Evolutionary conservation across 805 yeast genomes (phyloP).

Genomic region (Ogataea parapolymorpha): DNA sequence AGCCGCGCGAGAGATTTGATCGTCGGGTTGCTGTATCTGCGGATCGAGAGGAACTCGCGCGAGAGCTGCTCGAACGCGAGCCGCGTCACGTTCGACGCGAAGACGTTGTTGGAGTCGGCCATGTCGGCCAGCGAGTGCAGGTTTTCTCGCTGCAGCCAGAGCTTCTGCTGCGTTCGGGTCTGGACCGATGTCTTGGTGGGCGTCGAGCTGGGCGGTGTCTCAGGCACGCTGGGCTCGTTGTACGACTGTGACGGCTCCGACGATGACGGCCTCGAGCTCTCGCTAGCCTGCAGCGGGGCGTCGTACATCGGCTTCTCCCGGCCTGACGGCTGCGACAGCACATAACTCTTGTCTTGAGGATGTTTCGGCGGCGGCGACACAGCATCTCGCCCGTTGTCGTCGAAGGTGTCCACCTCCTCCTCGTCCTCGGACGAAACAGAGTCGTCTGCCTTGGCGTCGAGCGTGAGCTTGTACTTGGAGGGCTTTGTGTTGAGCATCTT

Average conservation of each 20-base stretch:
- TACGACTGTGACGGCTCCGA: background rate
- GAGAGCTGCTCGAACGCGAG: constrained; percentile 78
- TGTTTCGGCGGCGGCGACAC: background rate
- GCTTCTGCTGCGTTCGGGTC: constrained; percentile 76
- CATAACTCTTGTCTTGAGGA: constrained; percentile 16
- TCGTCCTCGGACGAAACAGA: constrained; percentile 29
- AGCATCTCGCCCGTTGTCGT: constrained; percentile 30
- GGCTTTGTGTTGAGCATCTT: constrained; percentile 21
- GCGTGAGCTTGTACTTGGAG: constrained; percentile 19
- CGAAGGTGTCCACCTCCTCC: constrained; percentile 42
- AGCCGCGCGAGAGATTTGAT: constrained; percentile 58
- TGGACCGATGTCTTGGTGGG: constrained; percentile 33
- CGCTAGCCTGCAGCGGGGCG: background rate
- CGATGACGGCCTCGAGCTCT: background rate
- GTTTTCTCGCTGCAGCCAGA: constrained; percentile 77
- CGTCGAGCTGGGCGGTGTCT: constrained; percentile 2
- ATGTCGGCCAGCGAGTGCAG: constrained; percentile 60
- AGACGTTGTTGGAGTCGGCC: constrained; percentile 26
- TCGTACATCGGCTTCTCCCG: constrained; percentile 35
- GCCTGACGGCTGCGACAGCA: constrained; percentile 52
- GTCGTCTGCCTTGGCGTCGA: constrained; percentile 26
- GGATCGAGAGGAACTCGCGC: constrained; percentile 65
- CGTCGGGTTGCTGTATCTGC: constrained; percentile 70
- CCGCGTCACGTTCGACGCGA: constrained; percentile 44
- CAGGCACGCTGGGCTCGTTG: constrained; percentile 4